These are phyloP conservation scores for Penicillium lividum DNA, from an alignment of 495 filamentous ascomycete genomes.

Conservation along the genomic window DNA sequence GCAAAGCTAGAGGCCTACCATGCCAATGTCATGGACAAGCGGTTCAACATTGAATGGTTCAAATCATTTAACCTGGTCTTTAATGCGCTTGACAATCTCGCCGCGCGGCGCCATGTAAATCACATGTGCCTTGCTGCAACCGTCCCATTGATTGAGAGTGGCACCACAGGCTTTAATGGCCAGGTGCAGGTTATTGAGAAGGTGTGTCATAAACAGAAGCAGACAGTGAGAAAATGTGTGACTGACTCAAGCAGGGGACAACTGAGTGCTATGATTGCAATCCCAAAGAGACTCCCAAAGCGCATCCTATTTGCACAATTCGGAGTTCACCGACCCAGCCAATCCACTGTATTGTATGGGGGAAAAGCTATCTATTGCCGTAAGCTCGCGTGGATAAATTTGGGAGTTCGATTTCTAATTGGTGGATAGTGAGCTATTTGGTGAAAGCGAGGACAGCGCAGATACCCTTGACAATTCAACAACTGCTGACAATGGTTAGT, in stretches of 20 bases:
- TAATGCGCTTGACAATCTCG: conserved; percentile 96
- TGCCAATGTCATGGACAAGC: conserved; percentile 91
- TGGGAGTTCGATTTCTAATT: conserved; percentile 14
- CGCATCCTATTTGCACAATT: conserved; percentile 94
- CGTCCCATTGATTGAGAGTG: conserved; percentile 92
- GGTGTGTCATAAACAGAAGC: conserved; percentile 35
- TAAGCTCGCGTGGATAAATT: conserved; percentile 26
- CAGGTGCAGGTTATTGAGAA: conserved; percentile 96
- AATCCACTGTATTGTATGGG: conserved; percentile 99
- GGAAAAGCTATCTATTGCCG: conserved; percentile 92
- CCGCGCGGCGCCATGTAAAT: conserved; percentile 93
- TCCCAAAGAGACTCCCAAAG: conserved; percentile 83
- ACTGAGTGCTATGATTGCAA: conserved; percentile 98
- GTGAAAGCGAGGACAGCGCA: conserved; percentile 78
- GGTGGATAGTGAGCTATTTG: conserved; percentile 73
- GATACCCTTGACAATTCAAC: conserved; percentile 71
- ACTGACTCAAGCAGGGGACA: conserved; percentile 52
- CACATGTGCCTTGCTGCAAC: conserved; percentile 93
- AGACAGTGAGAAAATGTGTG: not conserved
- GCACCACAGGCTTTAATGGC: conserved; percentile 96
- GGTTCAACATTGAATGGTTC: conserved; percentile 93
- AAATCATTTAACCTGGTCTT: conserved; percentile 81
- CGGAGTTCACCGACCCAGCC: conserved; percentile 91
- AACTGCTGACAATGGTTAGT: conserved; percentile 74
- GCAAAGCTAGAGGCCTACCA: conserved; percentile 89